Evolutionary conservation across 805 yeast species (phyloP).

Genomic region (Myxozyma sirexii): DNA sequence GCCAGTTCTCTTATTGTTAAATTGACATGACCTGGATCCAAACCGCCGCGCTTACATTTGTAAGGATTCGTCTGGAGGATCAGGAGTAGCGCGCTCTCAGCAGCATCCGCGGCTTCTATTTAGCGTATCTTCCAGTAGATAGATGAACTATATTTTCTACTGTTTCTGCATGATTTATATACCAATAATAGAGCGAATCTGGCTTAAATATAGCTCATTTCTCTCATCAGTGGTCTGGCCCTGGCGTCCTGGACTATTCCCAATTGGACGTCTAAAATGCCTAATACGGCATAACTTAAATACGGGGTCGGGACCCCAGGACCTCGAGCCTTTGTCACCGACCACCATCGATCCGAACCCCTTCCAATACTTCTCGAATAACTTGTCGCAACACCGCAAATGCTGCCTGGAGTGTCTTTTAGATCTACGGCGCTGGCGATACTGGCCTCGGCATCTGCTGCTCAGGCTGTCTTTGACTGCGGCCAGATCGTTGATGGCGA

Average conservation of each 20-base stretch:
- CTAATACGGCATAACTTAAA: background rate
- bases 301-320: background rate
- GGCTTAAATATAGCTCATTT: background rate
- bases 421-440: slow-evolving; percentile 11
- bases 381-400: background rate
- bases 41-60: background rate
- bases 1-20: no score
- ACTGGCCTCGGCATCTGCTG: slow-evolving; percentile 15
- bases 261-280: background rate
- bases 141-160: background rate
- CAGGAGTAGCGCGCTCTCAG: background rate
- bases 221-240: slow-evolving; percentile 8
- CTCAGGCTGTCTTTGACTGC: slow-evolving; percentile 39
- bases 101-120: background rate
- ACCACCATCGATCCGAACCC: background rate
- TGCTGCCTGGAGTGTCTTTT: background rate
- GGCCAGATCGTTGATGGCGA: slow-evolving; percentile 37
- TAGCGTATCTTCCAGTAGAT: background rate
- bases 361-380: background rate
- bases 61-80: background rate
- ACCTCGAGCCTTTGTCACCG: background rate
- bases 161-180: no score
- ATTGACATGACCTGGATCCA: background rate
- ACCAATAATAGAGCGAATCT: no score
- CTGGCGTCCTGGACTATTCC: background rate